Base-by-base conservation (phyloP, 2,329 filamentous ascomycete species). In the Fusarium coffeatum region DNA sequence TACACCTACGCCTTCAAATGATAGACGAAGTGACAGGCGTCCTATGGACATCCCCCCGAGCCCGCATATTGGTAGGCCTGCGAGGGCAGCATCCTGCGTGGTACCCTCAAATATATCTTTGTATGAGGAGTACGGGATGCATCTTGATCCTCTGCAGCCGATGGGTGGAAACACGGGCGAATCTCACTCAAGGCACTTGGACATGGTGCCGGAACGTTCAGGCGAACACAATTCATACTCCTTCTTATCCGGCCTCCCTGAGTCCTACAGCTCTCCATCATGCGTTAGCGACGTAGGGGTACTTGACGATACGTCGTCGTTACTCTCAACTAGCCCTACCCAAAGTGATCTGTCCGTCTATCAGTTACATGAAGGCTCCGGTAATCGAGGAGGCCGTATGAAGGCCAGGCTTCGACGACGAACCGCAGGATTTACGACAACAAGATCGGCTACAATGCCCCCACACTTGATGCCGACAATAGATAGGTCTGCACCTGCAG, bases 311-410 rank as follows among this genome's bases (percentile, higher is more conserved):
- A 58, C 45, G 34, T 64, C 66, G 10, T 53, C 66, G 27, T 22
- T 56, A 20, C 50, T 55, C 22, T 68, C 59, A 27, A 57, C 59
- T 25, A 61, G 59, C 16, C 59, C 69, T 25, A 40, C 51, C 5
- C 47, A 67, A 40, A 65, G 65, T 23, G 68, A 68, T 13, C 8
- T 41, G 20, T 55, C 58, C 1, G 22, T 66, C 4, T 75, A 70
- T 28, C 73, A 78, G 47, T 60, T 80, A 4, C 77, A 79, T 34
- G 78, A 79, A 51, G 78, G 78, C 16, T 76, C 73, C 15, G 77
- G 77, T 16, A 62, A 65, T 18, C 69, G 67, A n/a, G 66, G 68
- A 45, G 69, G 71, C 46, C 59, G 69, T 69, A 72, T 74, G 55
- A 79, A 78, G 59, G 74, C 76, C 25, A 72, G 76, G n/a, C 70